Conservation (phyloP, 2,329 filamentous ascomycete species). For the Reticulascus tulasneorum region DNA sequence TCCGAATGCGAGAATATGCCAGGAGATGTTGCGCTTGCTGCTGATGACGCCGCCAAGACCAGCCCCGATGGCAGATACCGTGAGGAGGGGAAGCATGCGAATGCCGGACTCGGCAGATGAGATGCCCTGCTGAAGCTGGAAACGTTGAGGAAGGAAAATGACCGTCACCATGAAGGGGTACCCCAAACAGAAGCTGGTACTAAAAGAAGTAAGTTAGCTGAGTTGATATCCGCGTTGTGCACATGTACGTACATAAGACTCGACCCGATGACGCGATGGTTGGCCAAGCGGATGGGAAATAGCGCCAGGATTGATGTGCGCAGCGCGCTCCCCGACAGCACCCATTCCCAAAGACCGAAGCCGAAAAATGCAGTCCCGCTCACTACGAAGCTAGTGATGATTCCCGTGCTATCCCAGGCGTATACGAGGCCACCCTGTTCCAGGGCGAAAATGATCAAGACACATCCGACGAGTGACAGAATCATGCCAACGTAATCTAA, state of each 20-base stretch:
- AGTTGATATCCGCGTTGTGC: too few species aligned
- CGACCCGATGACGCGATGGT: neutral
- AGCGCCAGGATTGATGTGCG: neutral
- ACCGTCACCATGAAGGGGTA: constrained; percentile 28
- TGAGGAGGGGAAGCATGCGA: constrained; percentile 27
- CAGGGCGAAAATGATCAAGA: constrained; percentile 42
- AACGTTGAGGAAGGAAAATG: constrained; percentile 31
- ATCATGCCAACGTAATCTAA: constrained; percentile 18
- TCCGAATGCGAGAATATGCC: constrained; percentile 7
- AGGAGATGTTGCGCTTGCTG: neutral
- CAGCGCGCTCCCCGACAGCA: neutral
- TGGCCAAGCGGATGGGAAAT: neutral
- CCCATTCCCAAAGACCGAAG: constrained; percentile 27
- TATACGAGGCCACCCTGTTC: constrained; percentile 38
- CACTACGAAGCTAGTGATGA: constrained; percentile 27
- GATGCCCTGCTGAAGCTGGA: constrained; percentile 27
- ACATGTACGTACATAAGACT: neutral
- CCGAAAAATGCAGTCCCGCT: constrained; percentile 22
- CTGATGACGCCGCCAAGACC: neutral
- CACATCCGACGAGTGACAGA: constrained; percentile 34
- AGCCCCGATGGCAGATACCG: constrained; percentile 10
- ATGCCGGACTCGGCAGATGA: constrained; percentile 26
- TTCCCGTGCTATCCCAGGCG: constrained; percentile 34
- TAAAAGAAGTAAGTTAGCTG: neutral
- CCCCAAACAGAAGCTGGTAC: constrained; percentile 23